Base-by-base conservation (phyloP, 2,329 filamentous ascomycete species). In the Epicoccum sorghinum region DNA sequence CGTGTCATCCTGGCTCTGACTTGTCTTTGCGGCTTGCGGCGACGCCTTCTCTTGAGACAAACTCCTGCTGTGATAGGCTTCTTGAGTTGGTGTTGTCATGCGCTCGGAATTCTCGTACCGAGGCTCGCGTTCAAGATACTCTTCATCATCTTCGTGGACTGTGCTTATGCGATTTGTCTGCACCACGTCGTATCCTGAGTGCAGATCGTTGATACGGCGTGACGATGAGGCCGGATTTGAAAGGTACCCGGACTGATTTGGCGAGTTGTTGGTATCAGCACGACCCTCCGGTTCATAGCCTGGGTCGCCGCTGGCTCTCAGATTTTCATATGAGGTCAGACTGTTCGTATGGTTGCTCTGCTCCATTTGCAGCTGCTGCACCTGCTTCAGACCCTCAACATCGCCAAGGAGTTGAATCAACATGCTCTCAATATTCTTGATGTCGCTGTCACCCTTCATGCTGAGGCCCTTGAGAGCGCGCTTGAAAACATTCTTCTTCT, bases 401-500 rank as follows among this genome's bases (percentile, higher is more conserved):
- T 99, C 95, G 45, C 87, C 89, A 18, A 99, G 85, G 22, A 99
- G 83, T 70, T 96, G 92, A 74, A 95, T 90, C 30, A 99, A 83
- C 79, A 81, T 80, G 38, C 70, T 66, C 61, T 80, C 78, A 42
- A 97, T 96, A 65, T 91, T 89, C 60, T 87, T 86, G 46, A 97
- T 83, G 65, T 99, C 95, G 66, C 89, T 93, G 7, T 89, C 87
- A 46, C 91, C 93, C 78, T 95, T 96, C 69, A 89, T 84, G 65
- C 91, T 91, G 44, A 99, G 80, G 3, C 93, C 93, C 72, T 96
- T 93, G 44, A 99, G 81, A n/a, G 95, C 95, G 59, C 93, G 87
- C 67, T 89, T 90, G 78, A 98, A 95, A n/a, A 99, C 85, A 70
- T 91, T 96, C 76, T 91, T 90, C 71, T 91, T 92, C 83, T 97